A percentile compares a stretch with the other conserved stretches of the same genome.
Conservation (phyloP, 352 stramenopile genomes). For the Globisporangium alternatum region DNA sequence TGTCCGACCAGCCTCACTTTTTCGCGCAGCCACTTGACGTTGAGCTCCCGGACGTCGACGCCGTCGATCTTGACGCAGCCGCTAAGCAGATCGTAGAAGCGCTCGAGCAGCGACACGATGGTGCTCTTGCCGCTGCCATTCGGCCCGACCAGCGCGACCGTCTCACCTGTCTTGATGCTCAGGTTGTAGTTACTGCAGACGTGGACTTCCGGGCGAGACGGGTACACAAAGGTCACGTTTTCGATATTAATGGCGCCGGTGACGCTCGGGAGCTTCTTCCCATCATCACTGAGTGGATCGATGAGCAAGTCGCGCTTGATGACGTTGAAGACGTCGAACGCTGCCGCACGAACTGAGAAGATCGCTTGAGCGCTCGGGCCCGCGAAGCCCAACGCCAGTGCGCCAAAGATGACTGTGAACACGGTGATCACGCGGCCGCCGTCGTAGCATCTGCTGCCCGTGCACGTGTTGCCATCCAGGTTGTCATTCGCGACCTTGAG, state of each 20-base stretch:
- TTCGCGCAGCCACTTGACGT: constrained; percentile 67
- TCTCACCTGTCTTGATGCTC: constrained; percentile 62
- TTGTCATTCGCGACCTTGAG: not conserved
- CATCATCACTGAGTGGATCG: constrained; percentile 34
- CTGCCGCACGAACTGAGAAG: constrained; percentile 26
- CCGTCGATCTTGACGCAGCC: constrained; percentile 22
- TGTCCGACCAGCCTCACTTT: constrained; percentile 90
- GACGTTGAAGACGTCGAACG: constrained; percentile 61
- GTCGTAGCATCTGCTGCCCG: constrained; percentile 43
- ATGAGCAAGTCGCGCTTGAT: constrained; percentile 62
- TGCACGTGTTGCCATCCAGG: too few species aligned
- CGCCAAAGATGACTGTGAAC: constrained; percentile 71
- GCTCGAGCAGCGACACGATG: constrained; percentile 59
- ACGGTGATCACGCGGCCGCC: constrained; percentile 34
- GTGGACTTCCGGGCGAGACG: constrained; percentile 45
- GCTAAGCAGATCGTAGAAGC: constrained; percentile 83
- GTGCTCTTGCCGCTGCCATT: constrained; percentile 6
- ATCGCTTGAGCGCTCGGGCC: constrained; percentile 55
- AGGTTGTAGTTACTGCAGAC: constrained; percentile 56
- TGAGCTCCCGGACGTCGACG: constrained; percentile 43
- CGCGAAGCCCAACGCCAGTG: constrained; percentile 64
- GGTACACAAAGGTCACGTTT: constrained; percentile 79
- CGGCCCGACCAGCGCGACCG: constrained; percentile 31
- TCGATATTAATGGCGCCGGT: constrained; percentile 66
- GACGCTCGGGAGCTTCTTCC: constrained; percentile 24